Conservation (phyloP, 768 basidiomycete genomes). For the Lentinula aciculospora region DNA sequence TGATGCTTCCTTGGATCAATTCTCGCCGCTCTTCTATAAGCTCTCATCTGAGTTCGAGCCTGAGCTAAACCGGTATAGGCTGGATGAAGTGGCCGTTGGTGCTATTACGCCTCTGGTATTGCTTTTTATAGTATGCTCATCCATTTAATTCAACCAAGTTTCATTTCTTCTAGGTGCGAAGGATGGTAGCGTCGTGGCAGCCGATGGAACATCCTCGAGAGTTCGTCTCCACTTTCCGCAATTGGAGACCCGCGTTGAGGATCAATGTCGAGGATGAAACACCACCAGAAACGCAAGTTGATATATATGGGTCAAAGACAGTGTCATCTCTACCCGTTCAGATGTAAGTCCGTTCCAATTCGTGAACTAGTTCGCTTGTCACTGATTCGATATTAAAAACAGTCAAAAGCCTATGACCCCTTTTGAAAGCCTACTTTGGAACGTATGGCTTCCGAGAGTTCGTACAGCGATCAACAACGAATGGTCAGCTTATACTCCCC, state of each 20-base stretch:
- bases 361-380: neutral
- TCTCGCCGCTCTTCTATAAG: slow-evolving; percentile 66
- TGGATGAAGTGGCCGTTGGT: slow-evolving; percentile 92
- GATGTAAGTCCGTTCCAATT: slow-evolving; percentile 27
- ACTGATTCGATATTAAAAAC: slow-evolving; percentile 6
- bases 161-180: slow-evolving; percentile 46
- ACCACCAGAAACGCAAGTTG: slow-evolving; percentile 39
- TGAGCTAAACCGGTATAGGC: slow-evolving; percentile 72
- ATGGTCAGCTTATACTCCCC: slow-evolving; percentile 73
- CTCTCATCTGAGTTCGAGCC: slow-evolving; percentile 62
- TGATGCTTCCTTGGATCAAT: slow-evolving; percentile 67
- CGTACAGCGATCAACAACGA: slow-evolving; percentile 92
- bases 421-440: slow-evolving; percentile 93
- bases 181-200: slow-evolving; percentile 72
- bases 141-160: neutral
- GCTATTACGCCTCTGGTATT: slow-evolving; percentile 75
- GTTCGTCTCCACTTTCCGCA: slow-evolving; percentile 59
- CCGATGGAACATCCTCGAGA: slow-evolving; percentile 73
- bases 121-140: slow-evolving; percentile 13
- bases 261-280: slow-evolving; percentile 43
- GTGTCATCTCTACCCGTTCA: slow-evolving; percentile 21
- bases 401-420: slow-evolving; percentile 82
- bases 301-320: slow-evolving; percentile 49
- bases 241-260: slow-evolving; percentile 66
- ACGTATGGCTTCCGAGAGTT: slow-evolving; percentile 92